Evolutionary conservation across 371 early-diverging fungal species (phyloP).

Genomic region (Apophysomyces ossiformis): DNA sequence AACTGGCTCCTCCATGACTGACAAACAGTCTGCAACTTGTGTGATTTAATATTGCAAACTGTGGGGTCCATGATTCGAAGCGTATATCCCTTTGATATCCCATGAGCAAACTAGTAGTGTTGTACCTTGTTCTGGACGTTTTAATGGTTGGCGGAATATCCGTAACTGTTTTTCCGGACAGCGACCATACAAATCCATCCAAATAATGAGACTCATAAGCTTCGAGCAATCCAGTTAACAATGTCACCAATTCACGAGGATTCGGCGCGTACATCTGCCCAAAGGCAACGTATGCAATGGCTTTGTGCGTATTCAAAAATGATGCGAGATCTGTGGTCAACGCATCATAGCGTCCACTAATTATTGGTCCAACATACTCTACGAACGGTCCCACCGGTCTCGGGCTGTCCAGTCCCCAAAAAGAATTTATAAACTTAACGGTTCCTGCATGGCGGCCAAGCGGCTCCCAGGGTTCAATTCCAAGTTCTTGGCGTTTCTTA

Average conservation of each 20-base stretch:
- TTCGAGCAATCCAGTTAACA: neutral
- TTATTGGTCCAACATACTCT: constrained; percentile 40
- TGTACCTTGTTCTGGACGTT: neutral
- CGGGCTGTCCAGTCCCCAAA: constrained; percentile 32
- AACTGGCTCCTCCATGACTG: constrained; percentile 19
- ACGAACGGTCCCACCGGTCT: constrained; percentile 41
- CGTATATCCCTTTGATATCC: neutral
- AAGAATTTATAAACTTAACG: constrained; percentile 35
- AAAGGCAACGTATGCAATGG: constrained; percentile 42
- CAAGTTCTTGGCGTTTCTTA: constrained; percentile 11
- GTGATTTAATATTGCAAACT: constrained; percentile 11
- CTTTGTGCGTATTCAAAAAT: constrained; percentile 23
- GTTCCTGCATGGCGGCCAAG: constrained; percentile 16
- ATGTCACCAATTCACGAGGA: constrained; percentile 6
- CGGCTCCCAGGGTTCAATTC: constrained; percentile 15
- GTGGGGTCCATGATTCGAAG: neutral
- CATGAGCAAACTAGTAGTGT: neutral
- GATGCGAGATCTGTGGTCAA: constrained; percentile 6
- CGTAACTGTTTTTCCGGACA: neutral
- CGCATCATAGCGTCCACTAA: constrained; percentile 20
- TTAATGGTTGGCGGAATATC: neutral
- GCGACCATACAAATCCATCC: constrained; percentile 44
- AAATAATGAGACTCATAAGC: constrained; percentile 25
- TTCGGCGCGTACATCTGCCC: constrained; percentile 28
- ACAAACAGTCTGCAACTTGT: constrained; percentile 12